phyloP scores from a whole-genome alignment of 2,329 filamentous ascomycete species.

The Gnomoniopsis sp. region DNA sequence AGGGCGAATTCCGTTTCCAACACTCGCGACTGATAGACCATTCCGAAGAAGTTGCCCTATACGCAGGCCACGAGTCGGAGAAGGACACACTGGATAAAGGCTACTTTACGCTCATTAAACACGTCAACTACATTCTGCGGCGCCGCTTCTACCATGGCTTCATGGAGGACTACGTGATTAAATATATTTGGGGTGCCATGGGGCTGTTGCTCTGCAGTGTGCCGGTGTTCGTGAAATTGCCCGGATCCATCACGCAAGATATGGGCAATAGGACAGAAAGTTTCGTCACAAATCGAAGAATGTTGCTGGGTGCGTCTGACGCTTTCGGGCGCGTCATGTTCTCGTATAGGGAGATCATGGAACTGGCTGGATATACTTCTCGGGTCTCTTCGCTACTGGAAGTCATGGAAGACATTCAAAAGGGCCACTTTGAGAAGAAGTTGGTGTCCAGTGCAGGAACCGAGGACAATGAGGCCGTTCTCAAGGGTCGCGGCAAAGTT shows the following conservation, averaged over 20 bases:
- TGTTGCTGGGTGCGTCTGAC: slow-evolving; percentile 90
- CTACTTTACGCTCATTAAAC: slow-evolving; percentile 98
- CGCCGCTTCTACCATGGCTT: slow-evolving; percentile 95
- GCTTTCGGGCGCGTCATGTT: slow-evolving; percentile 97
- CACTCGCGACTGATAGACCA: slow-evolving; percentile 95
- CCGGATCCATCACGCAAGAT: slow-evolving; percentile 60
- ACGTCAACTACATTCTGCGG: slow-evolving; percentile 92
- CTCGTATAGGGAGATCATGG: slow-evolving; percentile 95
- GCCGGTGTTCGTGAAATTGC: slow-evolving; percentile 92
- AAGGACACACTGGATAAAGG: slow-evolving; percentile 97
- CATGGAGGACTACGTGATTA: slow-evolving; percentile 99
- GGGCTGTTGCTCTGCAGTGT: slow-evolving; percentile 90
- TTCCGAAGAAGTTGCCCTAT: slow-evolving; percentile 90
- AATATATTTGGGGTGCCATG: slow-evolving; percentile 97
- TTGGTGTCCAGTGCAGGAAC: slow-evolving; percentile 85
- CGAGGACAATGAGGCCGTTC: slow-evolving; percentile 76
- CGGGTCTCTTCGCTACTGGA: slow-evolving; percentile 85
- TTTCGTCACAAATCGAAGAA: slow-evolving; percentile 90
- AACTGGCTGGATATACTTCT: slow-evolving; percentile 91
- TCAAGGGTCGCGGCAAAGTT: slow-evolving; percentile 77
- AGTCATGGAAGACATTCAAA: slow-evolving; percentile 90
- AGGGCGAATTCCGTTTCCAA: slow-evolving; percentile 95
- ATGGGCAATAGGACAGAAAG: slow-evolving; percentile 72
- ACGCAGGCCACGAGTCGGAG: slow-evolving; percentile 86
- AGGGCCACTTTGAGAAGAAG: slow-evolving; percentile 92